Conservation (phyloP, 805 yeast genomes). For the Aciculoconidium aculeatum region DNA sequence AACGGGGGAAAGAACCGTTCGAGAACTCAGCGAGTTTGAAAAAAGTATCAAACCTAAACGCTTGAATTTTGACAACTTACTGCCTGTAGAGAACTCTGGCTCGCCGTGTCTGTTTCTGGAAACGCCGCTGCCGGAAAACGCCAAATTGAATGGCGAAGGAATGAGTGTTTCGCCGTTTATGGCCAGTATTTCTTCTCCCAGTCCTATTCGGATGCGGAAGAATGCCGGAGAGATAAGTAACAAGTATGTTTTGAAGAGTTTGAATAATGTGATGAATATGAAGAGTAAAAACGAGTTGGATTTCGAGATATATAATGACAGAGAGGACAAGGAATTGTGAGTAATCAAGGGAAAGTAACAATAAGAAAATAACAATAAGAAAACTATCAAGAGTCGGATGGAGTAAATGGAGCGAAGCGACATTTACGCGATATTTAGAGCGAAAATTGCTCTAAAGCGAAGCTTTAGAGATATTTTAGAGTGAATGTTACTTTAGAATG, state of each 20-base stretch:
- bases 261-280: conserved; percentile 8
- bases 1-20: conserved; percentile 33
- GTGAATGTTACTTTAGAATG: no score
- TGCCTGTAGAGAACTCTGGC: not conserved
- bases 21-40: conserved; percentile 24
- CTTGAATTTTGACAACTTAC: conserved; percentile 23
- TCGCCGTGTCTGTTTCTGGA: conserved; percentile 3
- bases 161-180: no score
- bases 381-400: no score
- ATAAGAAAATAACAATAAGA: no score
- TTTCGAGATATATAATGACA: conserved; percentile 10
- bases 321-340: conserved; percentile 1
- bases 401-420: no score
- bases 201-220: conserved; percentile 6
- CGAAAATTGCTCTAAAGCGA: no score
- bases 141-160: no score
- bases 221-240: conserved; percentile 7
- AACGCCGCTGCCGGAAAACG: conserved; percentile 5
- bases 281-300: conserved; percentile 9
- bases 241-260: conserved; percentile 8
- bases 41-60: conserved; percentile 33
- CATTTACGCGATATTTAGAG: no score
- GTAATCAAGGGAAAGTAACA: no score
- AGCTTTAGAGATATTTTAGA: no score
- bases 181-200: conserved; percentile 7